Evolutionary conservation across 768 basidiomycete genomes (phyloP), one percentile per base, ranked within the genome.

Genomic region (Hebeloma cylindrosporum): DNA sequence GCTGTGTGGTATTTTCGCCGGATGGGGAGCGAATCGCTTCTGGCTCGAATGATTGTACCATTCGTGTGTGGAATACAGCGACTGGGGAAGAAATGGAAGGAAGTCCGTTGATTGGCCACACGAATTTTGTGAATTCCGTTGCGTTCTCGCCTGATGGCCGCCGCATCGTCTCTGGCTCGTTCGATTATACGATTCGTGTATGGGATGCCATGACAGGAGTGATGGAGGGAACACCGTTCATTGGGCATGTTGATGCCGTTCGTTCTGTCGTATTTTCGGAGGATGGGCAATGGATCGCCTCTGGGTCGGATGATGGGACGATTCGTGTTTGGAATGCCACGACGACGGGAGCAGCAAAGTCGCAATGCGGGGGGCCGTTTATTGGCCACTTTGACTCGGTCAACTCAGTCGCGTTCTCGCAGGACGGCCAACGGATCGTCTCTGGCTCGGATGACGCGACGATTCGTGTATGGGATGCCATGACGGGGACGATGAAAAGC

Each of bases 121-220:
- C 20, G 20, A 29, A 44, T 44, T 44, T 35, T 14, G 8, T 13
- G 6, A 39, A 20, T 18, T 51, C 38, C 23, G 41, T 53, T 11
- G 45, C 41, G 2, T 57, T 48, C 27, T 56, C 55, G 3, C 52
- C 52, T 3, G 52, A 59, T 32, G 52, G 58, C 22, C 28, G 5
- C 5, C 17, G 27, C 6, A 26, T 56, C n/a, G 44, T 38, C 10
- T 52, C 54, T n/a, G 52, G 45, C 3, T 50, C 41, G 3, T 3
- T 7, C 9, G 45, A 59, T 25, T 13, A 16, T 6, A 51, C 50
- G 7, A 38, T 59, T 11, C 38, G 50, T 7, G 17, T 56, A n/a
- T 59, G 54, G 55, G 47, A 54, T 48, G 40, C 29, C 21, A 7
- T 41, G 11, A 52, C 47, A 10, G 52, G 55, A 0, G n/a, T 37